Evolutionary conservation across 768 basidiomycete genomes (phyloP).

Genomic region (Russula sp.): DNA sequence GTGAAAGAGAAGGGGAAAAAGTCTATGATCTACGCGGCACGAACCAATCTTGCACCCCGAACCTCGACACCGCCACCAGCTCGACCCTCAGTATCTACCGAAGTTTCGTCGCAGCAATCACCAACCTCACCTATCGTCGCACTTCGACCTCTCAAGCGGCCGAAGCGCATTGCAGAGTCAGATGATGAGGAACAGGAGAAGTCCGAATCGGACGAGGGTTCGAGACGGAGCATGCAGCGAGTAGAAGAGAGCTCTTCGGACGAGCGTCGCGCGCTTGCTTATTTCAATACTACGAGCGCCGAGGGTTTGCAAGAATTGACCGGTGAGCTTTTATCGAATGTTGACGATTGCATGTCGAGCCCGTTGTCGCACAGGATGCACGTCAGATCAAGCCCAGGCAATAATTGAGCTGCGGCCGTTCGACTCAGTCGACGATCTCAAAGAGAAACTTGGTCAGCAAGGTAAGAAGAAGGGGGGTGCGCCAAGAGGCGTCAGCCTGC

Average conservation of each 20-base stretch:
- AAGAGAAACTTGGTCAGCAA: conserved; percentile 60
- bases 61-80: conserved; percentile 35
- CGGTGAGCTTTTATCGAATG: conserved; percentile 38
- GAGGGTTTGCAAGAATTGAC: conserved; percentile 72
- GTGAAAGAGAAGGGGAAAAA: conserved; percentile 71
- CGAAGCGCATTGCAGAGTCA: conserved; percentile 52
- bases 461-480: conserved; percentile 78
- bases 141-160: conserved; percentile 43
- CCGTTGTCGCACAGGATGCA: conserved; percentile 53
- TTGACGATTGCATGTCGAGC: neutral
- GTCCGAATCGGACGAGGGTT: conserved; percentile 45
- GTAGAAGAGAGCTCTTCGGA: conserved; percentile 35
- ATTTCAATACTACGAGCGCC: conserved; percentile 56
- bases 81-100: conserved; percentile 36
- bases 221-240: conserved; percentile 30
- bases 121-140: conserved; percentile 39
- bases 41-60: conserved; percentile 39
- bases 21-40: conserved; percentile 77
- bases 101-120: conserved; percentile 35
- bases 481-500: conserved; percentile 76
- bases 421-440: conserved; percentile 65
- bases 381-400: conserved; percentile 67
- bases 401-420: conserved; percentile 82
- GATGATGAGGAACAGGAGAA: conserved; percentile 63
- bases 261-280: conserved; percentile 52